Percentiles rank a stretch among this genome's conserved stretches.
Evolutionary conservation across 2,329 filamentous ascomycete species (phyloP).

Genomic region (Biscogniauxia marginata): DNA sequence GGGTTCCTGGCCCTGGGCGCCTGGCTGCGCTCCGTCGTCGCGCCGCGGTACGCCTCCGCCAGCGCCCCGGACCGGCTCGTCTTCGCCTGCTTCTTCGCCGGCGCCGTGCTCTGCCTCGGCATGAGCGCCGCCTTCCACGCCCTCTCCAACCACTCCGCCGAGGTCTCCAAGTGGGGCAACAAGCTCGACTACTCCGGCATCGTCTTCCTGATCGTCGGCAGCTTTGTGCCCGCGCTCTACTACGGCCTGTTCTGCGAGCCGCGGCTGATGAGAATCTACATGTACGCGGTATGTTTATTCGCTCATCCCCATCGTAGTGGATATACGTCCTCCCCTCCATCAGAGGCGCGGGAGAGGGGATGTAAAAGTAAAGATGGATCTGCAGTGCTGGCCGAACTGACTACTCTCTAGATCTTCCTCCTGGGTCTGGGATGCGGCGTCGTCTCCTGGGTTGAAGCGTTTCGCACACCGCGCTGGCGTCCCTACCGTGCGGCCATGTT

Average conservation of each 20-base stretch:
- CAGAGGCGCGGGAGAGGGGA: background rate
- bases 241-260: slow-evolving; percentile 79
- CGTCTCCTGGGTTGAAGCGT: slow-evolving; percentile 77
- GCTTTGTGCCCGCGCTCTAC: slow-evolving; percentile 83
- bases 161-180: slow-evolving; percentile 80
- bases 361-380: background rate
- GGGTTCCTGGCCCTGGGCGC: slow-evolving; percentile 51
- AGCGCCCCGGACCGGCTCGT: slow-evolving; percentile 63
- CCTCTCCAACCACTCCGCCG: slow-evolving; percentile 78
- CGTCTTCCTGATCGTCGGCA: slow-evolving; percentile 85
- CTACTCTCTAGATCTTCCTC: slow-evolving; percentile 63
- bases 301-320: too few species aligned
- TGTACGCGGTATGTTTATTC: slow-evolving; percentile 67
- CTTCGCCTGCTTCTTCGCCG: slow-evolving; percentile 76
- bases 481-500: slow-evolving; percentile 90
- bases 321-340: background rate
- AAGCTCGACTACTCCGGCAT: slow-evolving; percentile 95
- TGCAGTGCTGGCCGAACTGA: slow-evolving; percentile 1
- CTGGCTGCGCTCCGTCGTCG: slow-evolving; percentile 56
- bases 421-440: slow-evolving; percentile 74
- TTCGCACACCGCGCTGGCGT: slow-evolving; percentile 80
- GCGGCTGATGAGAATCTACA: slow-evolving; percentile 66
- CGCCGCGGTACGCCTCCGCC: slow-evolving; percentile 65
- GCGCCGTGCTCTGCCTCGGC: slow-evolving; percentile 69
- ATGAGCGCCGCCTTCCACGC: slow-evolving; percentile 86